Evolutionary conservation across 2,329 filamentous ascomycete genomes (phyloP).

Genomic region (Pseudogymnoascus sp.): DNA sequence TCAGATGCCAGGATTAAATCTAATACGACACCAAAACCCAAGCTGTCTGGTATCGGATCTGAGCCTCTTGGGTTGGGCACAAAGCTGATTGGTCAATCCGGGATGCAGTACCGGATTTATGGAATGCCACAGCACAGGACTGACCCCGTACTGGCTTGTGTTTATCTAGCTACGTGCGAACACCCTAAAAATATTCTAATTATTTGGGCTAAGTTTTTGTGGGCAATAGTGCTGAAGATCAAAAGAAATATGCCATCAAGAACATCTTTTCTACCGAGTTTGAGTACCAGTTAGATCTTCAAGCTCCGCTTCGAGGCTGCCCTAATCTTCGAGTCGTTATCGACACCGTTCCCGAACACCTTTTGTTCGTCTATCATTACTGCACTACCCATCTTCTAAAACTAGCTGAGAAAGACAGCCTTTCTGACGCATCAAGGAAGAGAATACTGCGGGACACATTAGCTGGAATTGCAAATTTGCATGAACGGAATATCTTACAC

Average conservation of each 20-base stretch:
- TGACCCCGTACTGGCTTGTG: not conserved
- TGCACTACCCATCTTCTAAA: slow-evolving; percentile 38
- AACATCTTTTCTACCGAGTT: not conserved
- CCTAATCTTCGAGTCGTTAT: slow-evolving; percentile 34
- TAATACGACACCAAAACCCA: not conserved
- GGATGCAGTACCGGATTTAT: not conserved
- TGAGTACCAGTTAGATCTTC: not conserved
- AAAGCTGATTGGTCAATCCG: not conserved
- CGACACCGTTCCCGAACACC: slow-evolving; percentile 38
- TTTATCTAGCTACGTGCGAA: not conserved
- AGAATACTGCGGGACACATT: slow-evolving; percentile 38
- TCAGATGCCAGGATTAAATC: not conserved
- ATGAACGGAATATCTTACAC: slow-evolving; percentile 34
- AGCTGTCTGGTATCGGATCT: not conserved
- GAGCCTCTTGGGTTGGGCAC: not conserved
- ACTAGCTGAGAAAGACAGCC: slow-evolving; percentile 34
- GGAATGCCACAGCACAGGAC: not conserved
- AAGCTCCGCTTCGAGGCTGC: not conserved
- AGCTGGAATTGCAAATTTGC: slow-evolving; percentile 33
- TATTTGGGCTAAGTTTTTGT: not conserved
- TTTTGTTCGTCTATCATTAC: slow-evolving; percentile 41
- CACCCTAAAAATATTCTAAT: not conserved
- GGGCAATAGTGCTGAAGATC: not conserved
- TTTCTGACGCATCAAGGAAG: slow-evolving; percentile 34
- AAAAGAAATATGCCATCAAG: not conserved